Evolutionary conservation across 2,329 filamentous ascomycete genomes (phyloP).

Genomic region (Fusarium phyllophilum): DNA sequence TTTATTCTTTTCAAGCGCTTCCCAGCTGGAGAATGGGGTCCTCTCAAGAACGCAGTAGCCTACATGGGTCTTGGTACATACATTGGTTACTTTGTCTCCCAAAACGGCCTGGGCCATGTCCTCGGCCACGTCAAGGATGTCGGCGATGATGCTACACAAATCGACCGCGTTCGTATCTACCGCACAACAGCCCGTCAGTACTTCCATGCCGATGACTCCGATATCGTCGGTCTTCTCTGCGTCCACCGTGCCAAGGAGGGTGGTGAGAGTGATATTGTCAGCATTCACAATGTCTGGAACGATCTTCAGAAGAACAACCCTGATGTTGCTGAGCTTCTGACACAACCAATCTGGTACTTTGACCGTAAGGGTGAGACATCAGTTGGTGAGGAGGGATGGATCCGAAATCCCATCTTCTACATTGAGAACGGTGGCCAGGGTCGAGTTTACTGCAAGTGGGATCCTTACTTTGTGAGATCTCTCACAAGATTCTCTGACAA

Average conservation of each 20-base stretch:
- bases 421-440: conserved; percentile 74
- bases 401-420: conserved; percentile 78
- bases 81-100: conserved; percentile 87
- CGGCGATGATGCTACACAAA: conserved; percentile 82
- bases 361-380: conserved; percentile 89
- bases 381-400: conserved; percentile 78
- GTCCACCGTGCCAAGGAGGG: conserved; percentile 81
- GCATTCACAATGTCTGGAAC: conserved; percentile 85
- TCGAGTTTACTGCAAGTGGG: conserved; percentile 75
- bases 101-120: conserved; percentile 86
- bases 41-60: conserved; percentile 83
- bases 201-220: conserved; percentile 79
- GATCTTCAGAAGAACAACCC: conserved; percentile 77
- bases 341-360: conserved; percentile 88
- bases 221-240: conserved; percentile 86
- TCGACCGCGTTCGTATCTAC: conserved; percentile 90
- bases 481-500: conserved; percentile 77
- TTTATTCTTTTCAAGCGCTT: conserved; percentile 92
- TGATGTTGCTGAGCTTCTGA: conserved; percentile 79
- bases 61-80: conserved; percentile 91
- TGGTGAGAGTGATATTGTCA: conserved; percentile 85
- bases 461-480: conserved; percentile 87
- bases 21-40: conserved; percentile 79
- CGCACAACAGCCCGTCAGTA: conserved; percentile 74
- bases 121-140: conserved; percentile 91